phyloP scores from a whole-genome alignment of 345 rosid species.

The Geranium rotundifolium region DNA sequence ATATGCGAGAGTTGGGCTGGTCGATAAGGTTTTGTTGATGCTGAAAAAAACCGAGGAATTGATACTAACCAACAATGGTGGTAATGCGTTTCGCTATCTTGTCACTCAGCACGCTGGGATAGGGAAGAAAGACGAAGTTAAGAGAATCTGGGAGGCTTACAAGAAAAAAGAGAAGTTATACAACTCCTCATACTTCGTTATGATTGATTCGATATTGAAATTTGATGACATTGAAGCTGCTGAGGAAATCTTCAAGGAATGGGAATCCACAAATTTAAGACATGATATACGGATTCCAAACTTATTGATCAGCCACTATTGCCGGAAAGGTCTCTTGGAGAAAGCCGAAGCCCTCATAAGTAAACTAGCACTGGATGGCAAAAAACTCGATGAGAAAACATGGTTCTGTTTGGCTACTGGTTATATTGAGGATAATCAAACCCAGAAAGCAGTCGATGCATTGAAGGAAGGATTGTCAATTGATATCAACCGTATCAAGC shows the following conservation, averaged over 20 bases:
- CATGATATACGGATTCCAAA: constrained; percentile 20
- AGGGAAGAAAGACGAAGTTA: constrained; percentile 31
- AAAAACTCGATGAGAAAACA: constrained; percentile 9
- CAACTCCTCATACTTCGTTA: constrained; percentile 12
- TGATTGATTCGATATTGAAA: constrained; percentile 23
- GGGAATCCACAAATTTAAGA: constrained; percentile 15
- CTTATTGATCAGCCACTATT: constrained; percentile 18
- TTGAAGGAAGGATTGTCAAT: constrained; percentile 20
- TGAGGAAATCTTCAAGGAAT: constrained; percentile 26
- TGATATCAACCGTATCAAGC: constrained; percentile 12
- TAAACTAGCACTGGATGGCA: constrained; percentile 12
- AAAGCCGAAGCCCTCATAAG: constrained; percentile 20
- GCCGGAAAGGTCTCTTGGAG: constrained; percentile 20
- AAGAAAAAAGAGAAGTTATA: constrained; percentile 9
- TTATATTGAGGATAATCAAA: constrained; percentile 12
- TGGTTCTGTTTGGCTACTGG: constrained; percentile 23
- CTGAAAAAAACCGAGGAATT: constrained; percentile 25
- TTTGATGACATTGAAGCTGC: constrained; percentile 32
- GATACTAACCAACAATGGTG: not conserved
- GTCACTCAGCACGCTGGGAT: constrained; percentile 20
- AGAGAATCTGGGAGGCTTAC: constrained; percentile 29
- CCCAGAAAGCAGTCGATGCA: constrained; percentile 15
- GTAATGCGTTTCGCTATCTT: constrained; percentile 11
- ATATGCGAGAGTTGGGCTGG: constrained; percentile 12
- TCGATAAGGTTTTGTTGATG: constrained; percentile 21